These are phyloP conservation scores for Wickerhamomyces xylosicus DNA, from an alignment of 805 yeast genomes.

Conservation along the genomic window DNA sequence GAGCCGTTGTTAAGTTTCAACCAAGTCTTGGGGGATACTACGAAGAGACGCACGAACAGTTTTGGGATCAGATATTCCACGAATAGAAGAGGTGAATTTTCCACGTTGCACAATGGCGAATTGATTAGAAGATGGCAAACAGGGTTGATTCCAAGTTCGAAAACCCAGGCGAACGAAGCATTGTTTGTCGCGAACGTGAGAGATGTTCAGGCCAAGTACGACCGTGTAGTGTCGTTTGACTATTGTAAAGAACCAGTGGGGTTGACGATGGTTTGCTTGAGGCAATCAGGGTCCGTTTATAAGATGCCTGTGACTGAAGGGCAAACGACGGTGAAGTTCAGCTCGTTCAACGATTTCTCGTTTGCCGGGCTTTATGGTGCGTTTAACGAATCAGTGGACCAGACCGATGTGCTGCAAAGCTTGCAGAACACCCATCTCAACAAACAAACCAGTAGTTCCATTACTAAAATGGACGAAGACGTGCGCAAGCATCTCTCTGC, in stretches of 20 bases:
- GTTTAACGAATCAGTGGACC: conserved; percentile 24
- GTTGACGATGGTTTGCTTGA: conserved; percentile 57
- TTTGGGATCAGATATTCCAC: conserved; percentile 66
- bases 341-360: conserved; percentile 56
- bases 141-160: conserved; percentile 39
- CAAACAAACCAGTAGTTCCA: neutral
- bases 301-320: conserved; percentile 67
- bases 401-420: conserved; percentile 23
- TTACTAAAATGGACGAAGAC: neutral
- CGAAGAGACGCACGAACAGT: conserved; percentile 41
- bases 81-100: conserved; percentile 57
- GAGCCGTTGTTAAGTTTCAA: conserved; percentile 51
- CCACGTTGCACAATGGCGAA: conserved; percentile 73
- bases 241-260: conserved; percentile 39
- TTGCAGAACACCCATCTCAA: conserved; percentile 5
- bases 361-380: conserved; percentile 52
- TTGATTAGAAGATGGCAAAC: conserved; percentile 73
- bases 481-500: too few relatives aligned
- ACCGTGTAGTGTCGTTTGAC: conserved; percentile 78
- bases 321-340: conserved; percentile 51
- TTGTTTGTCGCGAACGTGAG: conserved; percentile 68
- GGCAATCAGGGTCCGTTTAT: conserved; percentile 84
- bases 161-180: conserved; percentile 31
- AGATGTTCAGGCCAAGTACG: conserved; percentile 67
- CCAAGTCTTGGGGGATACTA: conserved; percentile 50